A percentile compares a stretch with the other conserved stretches of the same genome.
phyloP scores from a whole-genome alignment of 2,329 filamentous ascomycete genomes.

The Hypoxylon sp. region DNA sequence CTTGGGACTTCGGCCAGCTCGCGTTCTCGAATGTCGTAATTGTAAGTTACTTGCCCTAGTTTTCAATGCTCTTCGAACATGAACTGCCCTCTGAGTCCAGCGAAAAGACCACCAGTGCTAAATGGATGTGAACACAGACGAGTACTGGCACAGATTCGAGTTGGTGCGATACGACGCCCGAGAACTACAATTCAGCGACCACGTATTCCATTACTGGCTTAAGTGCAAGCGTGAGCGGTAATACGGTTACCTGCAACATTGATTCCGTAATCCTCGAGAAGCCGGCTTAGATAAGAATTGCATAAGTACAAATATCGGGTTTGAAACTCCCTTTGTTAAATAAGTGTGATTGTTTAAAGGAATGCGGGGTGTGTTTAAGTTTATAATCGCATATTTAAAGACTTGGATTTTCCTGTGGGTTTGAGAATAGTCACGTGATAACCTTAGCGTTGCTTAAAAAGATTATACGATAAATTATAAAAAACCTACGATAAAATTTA shows the following conservation, averaged over 20 bases:
- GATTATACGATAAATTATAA: too few species aligned
- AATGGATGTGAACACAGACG: slow-evolving; percentile 40
- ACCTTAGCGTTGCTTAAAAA: too few species aligned
- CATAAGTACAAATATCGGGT: not conserved
- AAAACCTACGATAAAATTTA: too few species aligned
- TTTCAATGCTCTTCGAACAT: too few species aligned
- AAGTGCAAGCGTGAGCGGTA: slow-evolving; percentile 52
- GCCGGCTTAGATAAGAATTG: slow-evolving; percentile 44
- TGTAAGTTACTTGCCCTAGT: too few species aligned
- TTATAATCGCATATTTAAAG: too few species aligned
- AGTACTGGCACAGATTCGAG: slow-evolving; percentile 51
- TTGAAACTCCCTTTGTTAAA: not conserved
- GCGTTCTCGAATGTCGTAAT: slow-evolving; percentile 62
- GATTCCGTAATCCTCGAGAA: slow-evolving; percentile 60
- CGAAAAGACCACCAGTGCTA: not conserved
- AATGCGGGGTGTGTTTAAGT: not conserved
- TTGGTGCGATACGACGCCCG: slow-evolving; percentile 54
- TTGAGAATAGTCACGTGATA: too few species aligned
- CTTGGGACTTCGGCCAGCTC: slow-evolving; percentile 58
- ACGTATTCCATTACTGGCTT: slow-evolving; percentile 54
- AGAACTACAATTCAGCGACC: slow-evolving; percentile 56
- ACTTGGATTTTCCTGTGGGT: too few species aligned
- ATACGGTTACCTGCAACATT: slow-evolving; percentile 59
- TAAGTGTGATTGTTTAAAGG: not conserved
- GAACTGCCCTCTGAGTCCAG: not conserved